Base-by-base conservation (phyloP, 2,329 filamentous ascomycete species). In the Fusarium avenaceum region DNA sequence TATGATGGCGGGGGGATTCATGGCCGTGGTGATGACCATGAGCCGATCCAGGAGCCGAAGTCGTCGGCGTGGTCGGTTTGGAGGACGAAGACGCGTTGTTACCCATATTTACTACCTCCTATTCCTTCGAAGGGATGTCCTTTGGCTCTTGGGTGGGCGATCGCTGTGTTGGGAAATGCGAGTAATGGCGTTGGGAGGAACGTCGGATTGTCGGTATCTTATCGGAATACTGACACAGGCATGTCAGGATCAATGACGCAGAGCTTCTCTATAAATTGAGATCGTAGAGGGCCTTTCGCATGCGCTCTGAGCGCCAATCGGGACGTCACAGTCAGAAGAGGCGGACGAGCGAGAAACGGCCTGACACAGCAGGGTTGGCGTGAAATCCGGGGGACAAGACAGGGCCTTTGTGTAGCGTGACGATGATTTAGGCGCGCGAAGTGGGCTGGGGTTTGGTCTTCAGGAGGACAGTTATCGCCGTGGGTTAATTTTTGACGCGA, bases 61-160 rank as follows among this genome's bases (percentile, higher is more conserved):
- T 69, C 38, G 76, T 72, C 55, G 78, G 74, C 67, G 76, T 77
- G 62, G 67, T 74, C 60, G 78, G 72, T 71, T 79, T 79, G 72
- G 77, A 76, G 58, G 77, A 76, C 56, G 78, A 76, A 49, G 78
- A 79, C 63, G 78, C 75, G 72, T 78, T 80, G 69, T 80, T 80
- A 66, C 78, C 78, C 78, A 80, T 80, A 67, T 63, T 67, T 49
- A 44, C 42, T 65, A 60, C 50, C 57, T 60, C 58, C 40, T 40
- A 42, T 56, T 49, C 67, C 66, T 48, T 49, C 48, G 26, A 32
- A 40, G 53, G 53, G 43, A 59, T 56, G 26, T 45, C 22, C 48
- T 52, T 17, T 40, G 42, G 24, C 33, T 11, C 33, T 67, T 55
- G 46, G 45, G 44, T 45, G 43, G 55, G 26, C 26, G 14, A 35